Percentiles rank a stretch among this genome's conserved stretches.
These are phyloP conservation scores for Cokeromyces recurvatus DNA, from an alignment of 371 early-diverging fungal genomes.

Conservation along the genomic window DNA sequence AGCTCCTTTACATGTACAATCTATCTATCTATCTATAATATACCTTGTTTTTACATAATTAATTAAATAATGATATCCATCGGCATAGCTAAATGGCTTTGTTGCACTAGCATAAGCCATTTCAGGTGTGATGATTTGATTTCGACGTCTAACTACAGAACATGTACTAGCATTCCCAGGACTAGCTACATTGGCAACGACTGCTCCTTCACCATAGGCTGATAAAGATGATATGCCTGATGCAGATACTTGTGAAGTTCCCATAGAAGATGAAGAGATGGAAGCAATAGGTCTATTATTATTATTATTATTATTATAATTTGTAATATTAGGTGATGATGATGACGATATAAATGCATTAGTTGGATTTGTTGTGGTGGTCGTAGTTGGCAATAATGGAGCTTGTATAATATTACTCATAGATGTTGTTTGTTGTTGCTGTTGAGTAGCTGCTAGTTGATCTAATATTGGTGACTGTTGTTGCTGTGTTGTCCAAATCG, in stretches of 20 bases:
- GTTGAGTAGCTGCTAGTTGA: neutral
- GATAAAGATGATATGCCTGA: conserved; percentile 35
- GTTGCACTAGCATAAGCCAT: conserved; percentile 51
- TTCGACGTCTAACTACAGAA: conserved; percentile 23
- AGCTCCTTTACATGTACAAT: no score
- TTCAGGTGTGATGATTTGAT: conserved; percentile 37
- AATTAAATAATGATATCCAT: conserved; percentile 82
- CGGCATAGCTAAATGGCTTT: conserved; percentile 78
- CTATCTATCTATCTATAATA: conserved; percentile 1
- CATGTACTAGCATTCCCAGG: conserved; percentile 23
- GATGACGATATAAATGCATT: neutral
- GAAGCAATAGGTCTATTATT: conserved; percentile 16
- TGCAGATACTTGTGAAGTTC: conserved; percentile 26
- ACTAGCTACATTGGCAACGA: conserved; percentile 39
- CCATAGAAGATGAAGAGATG: conserved; percentile 27
- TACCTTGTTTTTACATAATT: conserved; percentile 71
- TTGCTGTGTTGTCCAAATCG: conserved; percentile 8
- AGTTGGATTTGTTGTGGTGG: neutral
- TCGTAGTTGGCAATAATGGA: neutral
- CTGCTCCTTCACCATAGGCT: conserved; percentile 41
- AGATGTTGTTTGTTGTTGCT: no score
- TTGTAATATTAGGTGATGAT: conserved; percentile 1
- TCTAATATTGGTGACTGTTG: neutral
- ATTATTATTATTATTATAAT: neutral
- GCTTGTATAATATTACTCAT: no score